Evolutionary conservation across 208 protist genomes (phyloP), one percentile per base, ranked within the genome.

Genomic region (Entamoeba invadens): DNA sequence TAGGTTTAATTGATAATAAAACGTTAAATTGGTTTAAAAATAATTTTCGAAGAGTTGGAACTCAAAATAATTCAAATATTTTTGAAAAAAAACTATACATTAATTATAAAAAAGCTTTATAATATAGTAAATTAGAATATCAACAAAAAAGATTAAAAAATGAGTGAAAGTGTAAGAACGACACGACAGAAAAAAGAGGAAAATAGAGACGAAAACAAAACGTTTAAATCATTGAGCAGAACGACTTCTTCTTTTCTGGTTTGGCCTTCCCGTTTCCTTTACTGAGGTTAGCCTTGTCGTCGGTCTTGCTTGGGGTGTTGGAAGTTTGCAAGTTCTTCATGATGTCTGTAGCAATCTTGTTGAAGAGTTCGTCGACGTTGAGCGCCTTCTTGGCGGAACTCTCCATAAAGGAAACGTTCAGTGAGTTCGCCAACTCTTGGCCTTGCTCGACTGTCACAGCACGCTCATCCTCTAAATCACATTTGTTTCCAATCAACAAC

Each of bases 341-440:
- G n/a, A 92, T 92, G 2, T 92, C 91, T 44, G 44, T 92, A 14
- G 45, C 91, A 25, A 92, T 44, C 21, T 46, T 46, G n/a, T 46
- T 46, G 94, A 96, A 96, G 42, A 44, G 57, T 77, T 97, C 94
- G 31, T 96, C 95, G 18, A 97, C 94, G 46, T 97, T 97, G 45
- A 91, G 72, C 25, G 94, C 50, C 31, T 50, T 87, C 94, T 96
- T 97, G 50, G 96, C 96, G 42, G 94, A 95, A 45, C 96, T 94
- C 91, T 97, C 96, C 42, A 96, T 45, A 44, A 96, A 97, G 16
- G 72, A 68, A 92, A 93, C 95, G 68, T 45, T 47, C 91, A 95
- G 93, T 91, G 92, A 91, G 46, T 95, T 95, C 8, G 96, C 96
- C 38, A 96, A 93, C 3, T 93, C 94, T 44, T 47, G 87, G 21